phyloP scores from a whole-genome alignment of 352 stramenopile species.

The Pythium periplocum region DNA sequence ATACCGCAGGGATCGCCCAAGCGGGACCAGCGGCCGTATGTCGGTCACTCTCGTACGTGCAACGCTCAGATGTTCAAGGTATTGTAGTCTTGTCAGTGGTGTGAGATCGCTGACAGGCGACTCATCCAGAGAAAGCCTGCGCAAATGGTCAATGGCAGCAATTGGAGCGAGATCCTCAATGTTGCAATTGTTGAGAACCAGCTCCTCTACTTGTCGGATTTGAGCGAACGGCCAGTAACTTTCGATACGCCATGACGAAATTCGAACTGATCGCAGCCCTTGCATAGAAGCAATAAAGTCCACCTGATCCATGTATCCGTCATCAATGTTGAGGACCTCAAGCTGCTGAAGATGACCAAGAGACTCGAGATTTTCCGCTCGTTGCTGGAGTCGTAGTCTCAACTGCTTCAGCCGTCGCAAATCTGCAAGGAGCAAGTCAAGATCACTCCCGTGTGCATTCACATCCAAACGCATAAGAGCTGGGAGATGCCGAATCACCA shows the following conservation, averaged over 20 bases:
- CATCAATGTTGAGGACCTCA: too few species aligned
- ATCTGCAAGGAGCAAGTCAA: too few species aligned
- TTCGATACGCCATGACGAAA: neutral
- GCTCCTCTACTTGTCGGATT: neutral
- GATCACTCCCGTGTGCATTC: too few species aligned
- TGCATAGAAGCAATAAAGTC: too few species aligned
- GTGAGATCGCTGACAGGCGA: neutral
- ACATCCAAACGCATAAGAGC: too few species aligned
- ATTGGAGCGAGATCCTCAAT: neutral
- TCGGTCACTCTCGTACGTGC: slow-evolving; percentile 1
- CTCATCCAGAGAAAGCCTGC: neutral
- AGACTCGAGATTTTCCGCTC: too few species aligned
- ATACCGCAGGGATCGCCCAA: neutral
- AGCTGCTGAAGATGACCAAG: too few species aligned
- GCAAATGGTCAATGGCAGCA: neutral
- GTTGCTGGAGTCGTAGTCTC: too few species aligned
- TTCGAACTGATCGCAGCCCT: neutral
- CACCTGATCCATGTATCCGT: too few species aligned
- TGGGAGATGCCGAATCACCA: too few species aligned
- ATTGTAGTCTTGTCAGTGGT: neutral
- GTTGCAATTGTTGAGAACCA: slow-evolving; percentile 2
- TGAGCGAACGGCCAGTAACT: neutral
- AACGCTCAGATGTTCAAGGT: neutral
- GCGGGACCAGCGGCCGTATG: neutral
- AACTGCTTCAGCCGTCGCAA: too few species aligned